These are phyloP conservation scores for Noccaea bulbosa DNA, from an alignment of 345 rosid species.

Conservation along the genomic window DNA sequence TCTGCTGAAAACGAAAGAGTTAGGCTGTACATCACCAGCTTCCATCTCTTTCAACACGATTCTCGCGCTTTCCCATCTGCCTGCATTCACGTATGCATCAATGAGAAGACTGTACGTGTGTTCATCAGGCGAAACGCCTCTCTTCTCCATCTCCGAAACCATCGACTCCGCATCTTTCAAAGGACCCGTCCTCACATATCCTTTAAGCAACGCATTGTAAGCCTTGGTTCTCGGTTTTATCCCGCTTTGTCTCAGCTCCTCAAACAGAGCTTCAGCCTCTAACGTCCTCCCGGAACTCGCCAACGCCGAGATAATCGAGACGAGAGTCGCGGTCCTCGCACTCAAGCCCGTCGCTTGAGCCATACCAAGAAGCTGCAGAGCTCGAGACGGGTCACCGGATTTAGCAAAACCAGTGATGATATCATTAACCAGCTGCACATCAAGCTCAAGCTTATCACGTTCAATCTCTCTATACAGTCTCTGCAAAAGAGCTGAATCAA, in stretches of 20 bases:
- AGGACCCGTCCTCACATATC: constrained; percentile 75
- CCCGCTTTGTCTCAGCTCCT: constrained; percentile 84
- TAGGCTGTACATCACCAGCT: constrained; percentile 68
- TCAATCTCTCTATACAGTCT: constrained; percentile 73
- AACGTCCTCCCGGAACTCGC: constrained; percentile 64
- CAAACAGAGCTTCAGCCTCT: constrained; percentile 96
- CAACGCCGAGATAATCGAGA: constrained; percentile 63
- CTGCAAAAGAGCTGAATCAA: constrained; percentile 66
- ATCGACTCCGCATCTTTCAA: constrained; percentile 77
- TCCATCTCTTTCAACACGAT: constrained; percentile 96
- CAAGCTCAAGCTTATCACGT: constrained; percentile 74
- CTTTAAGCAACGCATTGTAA: constrained; percentile 85
- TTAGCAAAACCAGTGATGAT: constrained; percentile 82
- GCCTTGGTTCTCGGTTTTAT: constrained; percentile 76
- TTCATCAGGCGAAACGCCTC: constrained; percentile 83
- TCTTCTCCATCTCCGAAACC: constrained; percentile 89
- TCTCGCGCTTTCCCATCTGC: constrained; percentile 95
- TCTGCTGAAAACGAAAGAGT: constrained; percentile 78
- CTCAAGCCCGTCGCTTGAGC: constrained; percentile 80
- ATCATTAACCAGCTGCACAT: constrained; percentile 79
- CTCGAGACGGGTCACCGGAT: constrained; percentile 70
- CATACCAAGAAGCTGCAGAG: constrained; percentile 67
- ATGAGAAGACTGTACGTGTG: constrained; percentile 80
- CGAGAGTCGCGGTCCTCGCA: constrained; percentile 63
- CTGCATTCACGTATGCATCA: constrained; percentile 89